These are phyloP conservation scores for Solanum hybrid DNA, from an alignment of 305 asterid genomes.

Conservation along the genomic window DNA sequence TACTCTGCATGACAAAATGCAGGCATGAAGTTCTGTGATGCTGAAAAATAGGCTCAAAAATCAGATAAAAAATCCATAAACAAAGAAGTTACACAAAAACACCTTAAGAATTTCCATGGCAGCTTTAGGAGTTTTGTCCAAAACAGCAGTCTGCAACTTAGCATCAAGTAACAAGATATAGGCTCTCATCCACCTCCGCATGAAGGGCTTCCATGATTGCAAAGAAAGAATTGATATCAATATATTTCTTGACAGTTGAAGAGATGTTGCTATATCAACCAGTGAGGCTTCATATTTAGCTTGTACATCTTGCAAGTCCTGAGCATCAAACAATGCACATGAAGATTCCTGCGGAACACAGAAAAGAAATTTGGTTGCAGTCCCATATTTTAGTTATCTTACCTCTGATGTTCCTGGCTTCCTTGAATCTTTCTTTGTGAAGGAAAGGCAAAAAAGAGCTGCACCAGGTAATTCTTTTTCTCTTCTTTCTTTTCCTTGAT, in stretches of 20 bases:
- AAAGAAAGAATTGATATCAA: conserved; percentile 68
- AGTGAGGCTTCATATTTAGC: conserved; percentile 58
- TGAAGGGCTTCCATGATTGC: conserved; percentile 97
- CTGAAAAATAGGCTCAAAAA: conserved; percentile 11
- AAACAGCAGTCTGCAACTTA: conserved; percentile 38
- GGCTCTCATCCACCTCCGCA: conserved; percentile 87
- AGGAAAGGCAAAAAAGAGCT: conserved; percentile 60
- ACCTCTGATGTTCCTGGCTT: conserved; percentile 46
- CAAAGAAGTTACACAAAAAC: conserved; percentile 1
- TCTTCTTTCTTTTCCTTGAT: conserved; percentile 51
- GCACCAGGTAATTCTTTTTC: conserved; percentile 81
- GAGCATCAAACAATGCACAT: conserved; percentile 7
- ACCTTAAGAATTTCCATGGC: conserved; percentile 81
- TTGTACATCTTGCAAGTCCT: conserved; percentile 55
- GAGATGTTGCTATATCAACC: conserved; percentile 67
- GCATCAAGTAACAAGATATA: conserved; percentile 49
- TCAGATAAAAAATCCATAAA: background rate
- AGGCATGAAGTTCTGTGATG: background rate
- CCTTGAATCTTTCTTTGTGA: conserved; percentile 41
- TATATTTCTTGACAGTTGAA: conserved; percentile 72
- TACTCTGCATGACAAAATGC: conserved; percentile 32
- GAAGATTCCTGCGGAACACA: conserved; percentile 14
- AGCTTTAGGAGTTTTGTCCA: conserved; percentile 62
- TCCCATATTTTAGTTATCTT: conserved; percentile 24
- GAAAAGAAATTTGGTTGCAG: background rate